Evolutionary conservation across 257 asterid species (phyloP).

Genomic region (Plantago elongata): DNA sequence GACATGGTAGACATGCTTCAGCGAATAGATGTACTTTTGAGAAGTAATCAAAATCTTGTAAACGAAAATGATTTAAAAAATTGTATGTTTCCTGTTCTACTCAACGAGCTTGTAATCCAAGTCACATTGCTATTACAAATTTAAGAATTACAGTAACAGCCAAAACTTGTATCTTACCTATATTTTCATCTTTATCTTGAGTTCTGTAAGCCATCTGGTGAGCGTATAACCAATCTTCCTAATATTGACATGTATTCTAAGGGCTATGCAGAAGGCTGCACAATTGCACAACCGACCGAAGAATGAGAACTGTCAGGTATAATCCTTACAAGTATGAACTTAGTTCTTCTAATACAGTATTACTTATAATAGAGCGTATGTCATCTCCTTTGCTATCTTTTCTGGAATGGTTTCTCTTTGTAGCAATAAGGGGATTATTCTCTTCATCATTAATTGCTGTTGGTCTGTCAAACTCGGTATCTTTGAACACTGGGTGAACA

Average conservation of each 20-base stretch:
- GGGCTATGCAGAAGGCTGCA: not conserved
- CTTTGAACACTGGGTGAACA: slow-evolving; percentile 55
- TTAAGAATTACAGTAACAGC: not conserved
- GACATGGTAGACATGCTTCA: slow-evolving; percentile 43
- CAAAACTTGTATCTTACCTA: slow-evolving; percentile 2
- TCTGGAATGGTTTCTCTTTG: slow-evolving; percentile 44
- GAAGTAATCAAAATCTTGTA: not conserved
- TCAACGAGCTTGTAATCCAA: not conserved
- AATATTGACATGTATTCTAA: slow-evolving; percentile 26
- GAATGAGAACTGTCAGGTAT: slow-evolving; percentile 7
- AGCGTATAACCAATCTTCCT: not conserved
- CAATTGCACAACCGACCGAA: not conserved
- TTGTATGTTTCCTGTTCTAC: slow-evolving; percentile 5
- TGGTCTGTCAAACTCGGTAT: slow-evolving; percentile 30
- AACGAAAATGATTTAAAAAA: not conserved
- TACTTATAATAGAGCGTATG: slow-evolving; percentile 33
- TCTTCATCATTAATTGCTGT: slow-evolving; percentile 40
- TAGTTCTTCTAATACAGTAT: slow-evolving; percentile 12
- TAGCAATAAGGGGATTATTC: slow-evolving; percentile 47
- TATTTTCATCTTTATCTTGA: too few species aligned
- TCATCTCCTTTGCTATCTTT: slow-evolving; percentile 30
- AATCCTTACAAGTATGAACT: slow-evolving; percentile 2
- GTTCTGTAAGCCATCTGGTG: too few species aligned
- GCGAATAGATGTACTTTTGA: not conserved
- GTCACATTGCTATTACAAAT: slow-evolving; percentile 2